Base-by-base conservation (phyloP, 805 yeast genomes). In the Yamadazyma nakazawae region DNA sequence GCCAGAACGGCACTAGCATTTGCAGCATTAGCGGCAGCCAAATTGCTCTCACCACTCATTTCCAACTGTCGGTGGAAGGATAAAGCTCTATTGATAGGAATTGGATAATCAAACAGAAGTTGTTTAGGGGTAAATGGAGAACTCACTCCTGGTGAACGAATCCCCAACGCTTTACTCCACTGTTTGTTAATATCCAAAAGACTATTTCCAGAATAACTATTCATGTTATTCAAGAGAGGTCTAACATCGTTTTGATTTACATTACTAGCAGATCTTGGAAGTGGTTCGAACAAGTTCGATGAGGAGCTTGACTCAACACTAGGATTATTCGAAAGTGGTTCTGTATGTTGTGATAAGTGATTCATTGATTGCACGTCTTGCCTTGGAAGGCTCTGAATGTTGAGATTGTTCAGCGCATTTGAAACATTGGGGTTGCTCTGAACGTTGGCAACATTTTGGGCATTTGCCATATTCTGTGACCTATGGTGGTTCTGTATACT, bases 101-200 rank as follows among this genome's bases (percentile, higher is more conserved):
- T 43, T 9, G 55, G 55, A 34, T 37, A 52, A 39, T 52, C 55
- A 36, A 49, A 49, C 26, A 24, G 21, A 3, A 45, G 25, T 21
- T 40, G 45, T 21, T 43, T 43, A 9, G 55, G 52, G 7, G 50
- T 47, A 34, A 52, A 52, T 2, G 53, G 53, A 2, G 53, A 47
- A 1, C 45, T 47, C 4, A 49, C 40, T 18, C 47, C 53, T 2
- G 55, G 53, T 2, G 53, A 45, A 17, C 47, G 40, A 16, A 52
- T 52, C 19, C 55, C 55, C 40, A 52, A 42, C 13, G 55, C 53
- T 32, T 46, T 49, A 4, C 53, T 49, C 53, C 53, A 49, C 41
- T 52, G 53, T 30, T 46, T 47, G 31, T 49, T 47, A 16, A 51
- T 46, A 36, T 48, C 54, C 19, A 46, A n/a, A 13, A 43, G 7